phyloP scores from a whole-genome alignment of 2,329 filamentous ascomycete genomes.

The Verticillium alfalfae region DNA sequence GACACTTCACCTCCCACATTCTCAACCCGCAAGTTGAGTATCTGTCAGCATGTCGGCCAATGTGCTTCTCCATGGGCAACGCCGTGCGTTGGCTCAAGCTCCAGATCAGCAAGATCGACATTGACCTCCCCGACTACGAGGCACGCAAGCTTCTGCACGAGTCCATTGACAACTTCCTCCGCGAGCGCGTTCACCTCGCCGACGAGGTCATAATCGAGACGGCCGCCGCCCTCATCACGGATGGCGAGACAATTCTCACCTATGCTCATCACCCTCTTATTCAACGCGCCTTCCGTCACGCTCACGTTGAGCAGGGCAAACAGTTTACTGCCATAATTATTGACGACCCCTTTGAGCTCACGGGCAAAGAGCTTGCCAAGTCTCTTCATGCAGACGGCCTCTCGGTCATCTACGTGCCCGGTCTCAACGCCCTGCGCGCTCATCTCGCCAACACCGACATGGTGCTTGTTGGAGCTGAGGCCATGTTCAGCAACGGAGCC shows the following conservation, averaged over 20 bases:
- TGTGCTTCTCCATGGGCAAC: conserved; percentile 96
- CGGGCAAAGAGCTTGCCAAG: conserved; percentile 58
- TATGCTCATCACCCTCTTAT: conserved; percentile 85
- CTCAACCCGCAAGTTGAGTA: conserved; percentile 95
- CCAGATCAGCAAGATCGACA: conserved; percentile 84
- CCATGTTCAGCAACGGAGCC: conserved; percentile 91
- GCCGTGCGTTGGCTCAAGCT: conserved; percentile 93
- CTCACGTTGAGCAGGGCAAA: conserved; percentile 59
- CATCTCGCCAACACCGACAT: conserved; percentile 64
- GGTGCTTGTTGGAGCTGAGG: conserved; percentile 83
- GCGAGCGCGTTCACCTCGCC: conserved; percentile 82
- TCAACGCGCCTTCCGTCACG: conserved; percentile 72
- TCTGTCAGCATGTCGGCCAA: conserved; percentile 85
- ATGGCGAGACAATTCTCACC: conserved; percentile 79
- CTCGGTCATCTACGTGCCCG: conserved; percentile 73
- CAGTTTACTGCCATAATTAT: conserved; percentile 80
- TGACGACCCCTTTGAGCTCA: conserved; percentile 57
- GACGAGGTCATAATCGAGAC: conserved; percentile 78
- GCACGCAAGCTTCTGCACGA: conserved; percentile 75
- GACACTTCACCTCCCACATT: conserved; percentile 86
- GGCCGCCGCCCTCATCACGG: conserved; percentile 67
- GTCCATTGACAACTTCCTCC: conserved; percentile 83
- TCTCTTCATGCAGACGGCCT: conserved; percentile 60
- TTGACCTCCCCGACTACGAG: conserved; percentile 72
- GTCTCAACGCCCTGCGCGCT: conserved; percentile 68